These are phyloP conservation scores for Coemansia sp. DNA, from an alignment of 192 early-diverging fungal species.

Conservation along the genomic window DNA sequence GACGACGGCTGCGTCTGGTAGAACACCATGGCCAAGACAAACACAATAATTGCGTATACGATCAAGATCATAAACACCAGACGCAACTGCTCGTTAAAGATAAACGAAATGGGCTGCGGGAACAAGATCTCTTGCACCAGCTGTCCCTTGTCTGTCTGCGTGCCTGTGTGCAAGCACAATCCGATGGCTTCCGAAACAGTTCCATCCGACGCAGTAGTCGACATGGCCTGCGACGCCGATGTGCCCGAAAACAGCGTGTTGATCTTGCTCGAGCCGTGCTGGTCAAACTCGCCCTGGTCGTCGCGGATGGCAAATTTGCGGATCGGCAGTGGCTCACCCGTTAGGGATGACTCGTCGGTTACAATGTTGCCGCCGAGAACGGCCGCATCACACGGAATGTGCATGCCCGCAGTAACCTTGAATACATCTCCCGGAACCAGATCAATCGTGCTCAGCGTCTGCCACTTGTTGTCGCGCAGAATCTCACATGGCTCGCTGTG, in stretches of 20 bases:
- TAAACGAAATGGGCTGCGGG: slow-evolving; percentile 68
- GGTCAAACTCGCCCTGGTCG: slow-evolving; percentile 52
- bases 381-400: slow-evolving; percentile 68
- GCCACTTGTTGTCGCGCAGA: slow-evolving; percentile 62
- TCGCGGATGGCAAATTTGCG: slow-evolving; percentile 68
- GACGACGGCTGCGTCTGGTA: slow-evolving; percentile 55
- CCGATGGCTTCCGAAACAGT: slow-evolving; percentile 33
- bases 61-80: slow-evolving; percentile 66
- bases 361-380: slow-evolving; percentile 69
- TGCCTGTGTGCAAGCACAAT: slow-evolving; percentile 65
- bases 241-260: slow-evolving; percentile 74
- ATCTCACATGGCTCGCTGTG: slow-evolving; percentile 52
- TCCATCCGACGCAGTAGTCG: slow-evolving; percentile 26
- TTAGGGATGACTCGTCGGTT: slow-evolving; percentile 73
- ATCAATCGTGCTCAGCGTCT: slow-evolving; percentile 51
- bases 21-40: slow-evolving; percentile 59
- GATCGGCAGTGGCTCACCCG: slow-evolving; percentile 79
- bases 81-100: slow-evolving; percentile 79
- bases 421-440: slow-evolving; percentile 73
- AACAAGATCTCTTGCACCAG: slow-evolving; percentile 77
- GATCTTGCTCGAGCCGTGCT: slow-evolving; percentile 58
- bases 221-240: slow-evolving; percentile 59
- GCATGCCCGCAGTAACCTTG: slow-evolving; percentile 44
- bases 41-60: slow-evolving; percentile 65
- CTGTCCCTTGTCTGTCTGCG: slow-evolving; percentile 65